A percentile compares a stretch with the other conserved stretches of the same genome.
Evolutionary conservation across 1,139 yeast genomes (phyloP).

Genomic region (Candida anutae): DNA sequence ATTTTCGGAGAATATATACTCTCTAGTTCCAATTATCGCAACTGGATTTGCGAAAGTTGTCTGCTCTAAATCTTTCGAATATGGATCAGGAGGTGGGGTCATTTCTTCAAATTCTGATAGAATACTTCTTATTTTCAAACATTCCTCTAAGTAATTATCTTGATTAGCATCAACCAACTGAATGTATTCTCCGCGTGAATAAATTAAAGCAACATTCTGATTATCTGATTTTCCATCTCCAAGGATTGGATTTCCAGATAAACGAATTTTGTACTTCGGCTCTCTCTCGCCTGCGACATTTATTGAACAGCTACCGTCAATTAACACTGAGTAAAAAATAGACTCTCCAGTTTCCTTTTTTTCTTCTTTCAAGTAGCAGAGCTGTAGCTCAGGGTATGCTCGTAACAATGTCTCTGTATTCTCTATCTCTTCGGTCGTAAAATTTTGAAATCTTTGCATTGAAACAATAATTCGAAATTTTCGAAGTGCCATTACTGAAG

Average conservation of each 20-base stretch:
- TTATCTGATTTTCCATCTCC: constrained; percentile 56
- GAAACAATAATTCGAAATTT: constrained; percentile 40
- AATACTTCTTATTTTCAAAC: constrained; percentile 44
- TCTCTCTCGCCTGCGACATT: constrained; percentile 24
- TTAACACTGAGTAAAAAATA: constrained; percentile 25
- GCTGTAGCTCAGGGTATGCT: constrained; percentile 41
- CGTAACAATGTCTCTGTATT: constrained; percentile 27
- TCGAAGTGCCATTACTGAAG: constrained; percentile 33
- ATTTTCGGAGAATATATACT: constrained; percentile 48
- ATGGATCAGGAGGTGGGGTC: constrained; percentile 24
- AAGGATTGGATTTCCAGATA: constrained; percentile 48
- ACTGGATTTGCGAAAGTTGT: constrained; percentile 31
- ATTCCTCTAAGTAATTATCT: constrained; percentile 49
- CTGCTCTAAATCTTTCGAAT: constrained; percentile 17
- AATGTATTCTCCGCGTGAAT: constrained; percentile 46
- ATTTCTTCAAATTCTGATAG: constrained; percentile 45
- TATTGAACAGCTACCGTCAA: constrained; percentile 40
- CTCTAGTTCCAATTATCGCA: constrained; percentile 49
- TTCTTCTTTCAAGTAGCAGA: constrained; percentile 35
- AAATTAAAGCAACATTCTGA: constrained; percentile 44
- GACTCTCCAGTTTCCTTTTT: constrained; percentile 17
- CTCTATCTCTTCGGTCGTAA: constrained; percentile 29
- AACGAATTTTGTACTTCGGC: constrained; percentile 36
- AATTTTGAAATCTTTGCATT: constrained; percentile 33
- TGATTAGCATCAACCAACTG: constrained; percentile 52